These are phyloP conservation scores for Yarrowia galli DNA, from an alignment of 1,139 yeast genomes.

Conservation along the genomic window DNA sequence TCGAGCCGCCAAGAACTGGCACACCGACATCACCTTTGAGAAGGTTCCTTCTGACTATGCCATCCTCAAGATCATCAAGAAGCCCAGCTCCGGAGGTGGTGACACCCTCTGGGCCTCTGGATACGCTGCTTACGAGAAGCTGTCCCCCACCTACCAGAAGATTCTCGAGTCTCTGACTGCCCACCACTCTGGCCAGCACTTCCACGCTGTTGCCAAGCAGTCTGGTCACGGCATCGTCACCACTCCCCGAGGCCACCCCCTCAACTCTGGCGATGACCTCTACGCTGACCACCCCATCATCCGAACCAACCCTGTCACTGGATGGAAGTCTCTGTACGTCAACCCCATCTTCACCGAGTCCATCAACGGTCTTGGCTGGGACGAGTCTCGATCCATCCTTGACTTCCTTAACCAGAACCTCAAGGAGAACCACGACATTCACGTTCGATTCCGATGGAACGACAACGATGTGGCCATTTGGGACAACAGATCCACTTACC, in stretches of 20 bases:
- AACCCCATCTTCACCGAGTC: conserved; percentile 56
- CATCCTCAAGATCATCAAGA: conserved; percentile 57
- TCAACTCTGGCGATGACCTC: conserved; percentile 54
- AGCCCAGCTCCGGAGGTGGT: conserved; percentile 57
- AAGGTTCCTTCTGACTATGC: conserved; percentile 59
- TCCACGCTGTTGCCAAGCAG: conserved; percentile 47
- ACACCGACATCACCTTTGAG: conserved; percentile 59
- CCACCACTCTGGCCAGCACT: conserved; percentile 56
- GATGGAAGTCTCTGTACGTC: conserved; percentile 60
- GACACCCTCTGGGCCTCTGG: conserved; percentile 62
- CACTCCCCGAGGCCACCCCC: conserved; percentile 53
- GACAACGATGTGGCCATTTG: conserved; percentile 62
- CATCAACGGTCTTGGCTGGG: conserved; percentile 57
- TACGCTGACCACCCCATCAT: conserved; percentile 59
- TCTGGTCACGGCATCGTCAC: conserved; percentile 37
- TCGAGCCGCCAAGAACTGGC: conserved; percentile 52
- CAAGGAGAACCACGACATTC: conserved; percentile 59
- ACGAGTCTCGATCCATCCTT: conserved; percentile 54
- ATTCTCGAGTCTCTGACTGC: conserved; percentile 61
- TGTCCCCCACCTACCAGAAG: conserved; percentile 58
- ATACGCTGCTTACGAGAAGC: conserved; percentile 60
- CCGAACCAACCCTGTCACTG: conserved; percentile 63
- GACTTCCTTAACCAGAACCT: conserved; percentile 54
- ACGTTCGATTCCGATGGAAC: conserved; percentile 64
- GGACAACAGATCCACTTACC: conserved; percentile 64